phyloP scores from a whole-genome alignment of 1,284 basidiomycete species.

The Thecaphora thlaspeos region DNA sequence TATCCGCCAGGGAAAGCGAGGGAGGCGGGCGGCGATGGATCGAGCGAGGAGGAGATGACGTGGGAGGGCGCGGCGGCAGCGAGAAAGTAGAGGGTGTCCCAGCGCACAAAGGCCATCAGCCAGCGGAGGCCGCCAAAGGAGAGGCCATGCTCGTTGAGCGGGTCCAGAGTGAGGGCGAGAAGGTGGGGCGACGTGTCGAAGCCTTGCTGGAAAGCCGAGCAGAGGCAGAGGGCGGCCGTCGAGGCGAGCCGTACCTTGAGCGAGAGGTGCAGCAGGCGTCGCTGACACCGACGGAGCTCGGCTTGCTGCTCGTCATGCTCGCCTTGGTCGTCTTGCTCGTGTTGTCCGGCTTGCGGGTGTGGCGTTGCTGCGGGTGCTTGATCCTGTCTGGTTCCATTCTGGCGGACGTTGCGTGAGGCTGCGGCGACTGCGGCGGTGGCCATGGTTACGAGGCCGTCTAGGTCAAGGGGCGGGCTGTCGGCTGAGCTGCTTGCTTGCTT shows the following conservation, averaged over 20 bases:
- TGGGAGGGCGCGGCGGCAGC: slow-evolving; percentile 23
- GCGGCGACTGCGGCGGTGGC: too few species aligned
- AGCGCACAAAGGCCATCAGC: slow-evolving; percentile 65
- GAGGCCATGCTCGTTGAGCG: slow-evolving; percentile 1
- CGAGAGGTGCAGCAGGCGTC: slow-evolving; percentile 11
- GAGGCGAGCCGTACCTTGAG: slow-evolving; percentile 11
- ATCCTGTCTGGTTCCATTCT: too few species aligned
- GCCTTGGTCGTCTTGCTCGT: too few species aligned
- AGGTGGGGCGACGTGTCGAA: slow-evolving; percentile 48
- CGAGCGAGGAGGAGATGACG: background rate
- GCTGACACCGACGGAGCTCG: slow-evolving; percentile 1
- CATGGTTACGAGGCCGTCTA: too few species aligned
- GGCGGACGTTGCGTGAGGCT: too few species aligned
- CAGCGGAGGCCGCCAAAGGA: slow-evolving; percentile 7
- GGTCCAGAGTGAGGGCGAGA: slow-evolving; percentile 22
- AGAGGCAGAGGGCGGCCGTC: slow-evolving; percentile 13
- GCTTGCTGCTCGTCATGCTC: background rate
- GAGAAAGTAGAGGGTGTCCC: slow-evolving; percentile 83
- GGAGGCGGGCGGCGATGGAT: slow-evolving; percentile 1
- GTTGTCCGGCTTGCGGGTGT: too few species aligned
- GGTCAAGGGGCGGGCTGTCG: too few species aligned
- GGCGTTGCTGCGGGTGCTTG: too few species aligned
- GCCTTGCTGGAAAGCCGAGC: slow-evolving; percentile 18
- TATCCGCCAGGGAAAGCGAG: slow-evolving; percentile 59
- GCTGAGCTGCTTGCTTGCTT: too few species aligned